A percentile compares a stretch with the other conserved stretches of the same genome.
Evolutionary conservation across 176 grass and related monocot genomes (phyloP).

Genomic region (Carex kokanica): DNA sequence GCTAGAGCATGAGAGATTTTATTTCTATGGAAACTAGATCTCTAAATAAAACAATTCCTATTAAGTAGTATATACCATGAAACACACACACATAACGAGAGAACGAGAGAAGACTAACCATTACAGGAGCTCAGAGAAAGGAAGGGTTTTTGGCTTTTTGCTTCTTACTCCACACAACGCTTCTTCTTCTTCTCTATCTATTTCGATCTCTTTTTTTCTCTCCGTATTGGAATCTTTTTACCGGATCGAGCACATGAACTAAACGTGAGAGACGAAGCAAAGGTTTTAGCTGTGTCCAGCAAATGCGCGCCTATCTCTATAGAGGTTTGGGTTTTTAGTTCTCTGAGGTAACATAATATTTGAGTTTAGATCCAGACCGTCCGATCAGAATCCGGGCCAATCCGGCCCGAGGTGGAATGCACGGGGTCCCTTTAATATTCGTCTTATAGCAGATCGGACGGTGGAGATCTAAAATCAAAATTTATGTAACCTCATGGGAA

Average conservation of each 20-base stretch:
- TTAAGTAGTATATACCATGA: neutral
- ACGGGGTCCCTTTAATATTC: no score
- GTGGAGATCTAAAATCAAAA: no score
- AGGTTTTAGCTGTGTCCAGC: neutral
- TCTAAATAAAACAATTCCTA: neutral
- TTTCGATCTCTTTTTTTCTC: neutral
- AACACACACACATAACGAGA: neutral
- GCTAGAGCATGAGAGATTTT: neutral
- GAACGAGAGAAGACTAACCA: constrained; percentile 3
- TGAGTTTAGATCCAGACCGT: neutral
- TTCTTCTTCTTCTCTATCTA: neutral
- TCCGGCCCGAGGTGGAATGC: no score
- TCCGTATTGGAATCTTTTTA: neutral
- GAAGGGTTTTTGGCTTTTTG: constrained; percentile 1
- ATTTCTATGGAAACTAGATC: neutral
- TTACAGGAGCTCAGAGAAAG: constrained; percentile 3
- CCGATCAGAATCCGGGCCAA: no score
- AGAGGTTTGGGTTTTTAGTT: neutral
- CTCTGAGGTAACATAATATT: no score
- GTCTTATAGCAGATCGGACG: no score
- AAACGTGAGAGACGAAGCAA: constrained; percentile 7
- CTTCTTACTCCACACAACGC: neutral
- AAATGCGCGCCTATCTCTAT: neutral
- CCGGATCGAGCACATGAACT: neutral
- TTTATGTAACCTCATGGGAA: no score